Evolutionary conservation across 2,329 filamentous ascomycete species (phyloP).

Genomic region (Iodosphaeria phyllophila): DNA sequence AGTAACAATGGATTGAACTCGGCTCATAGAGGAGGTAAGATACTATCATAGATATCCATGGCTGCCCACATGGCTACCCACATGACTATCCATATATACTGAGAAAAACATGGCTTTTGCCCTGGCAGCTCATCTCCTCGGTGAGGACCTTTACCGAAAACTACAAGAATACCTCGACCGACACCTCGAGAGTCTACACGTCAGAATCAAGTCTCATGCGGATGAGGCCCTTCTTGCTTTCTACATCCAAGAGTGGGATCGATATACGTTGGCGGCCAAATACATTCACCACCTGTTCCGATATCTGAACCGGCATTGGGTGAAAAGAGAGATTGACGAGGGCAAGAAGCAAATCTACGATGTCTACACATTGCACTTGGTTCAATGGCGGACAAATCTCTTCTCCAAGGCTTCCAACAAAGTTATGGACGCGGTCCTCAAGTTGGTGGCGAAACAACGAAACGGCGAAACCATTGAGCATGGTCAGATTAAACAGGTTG

Average conservation of each 20-base stretch:
- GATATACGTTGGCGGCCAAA: conserved; percentile 88
- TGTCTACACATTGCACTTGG: conserved; percentile 90
- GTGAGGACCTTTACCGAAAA: conserved; percentile 89
- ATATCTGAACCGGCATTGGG: conserved; percentile 96
- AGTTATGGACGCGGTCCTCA: conserved; percentile 89
- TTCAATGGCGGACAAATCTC: conserved; percentile 86
- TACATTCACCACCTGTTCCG: conserved; percentile 95
- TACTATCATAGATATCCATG: background rate
- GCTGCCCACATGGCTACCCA: no score
- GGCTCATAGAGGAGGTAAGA: conserved; percentile 55
- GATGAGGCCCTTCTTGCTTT: conserved; percentile 82
- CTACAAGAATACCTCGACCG: conserved; percentile 67
- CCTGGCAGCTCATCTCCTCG: conserved; percentile 64
- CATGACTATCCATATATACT: background rate
- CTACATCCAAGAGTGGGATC: conserved; percentile 92
- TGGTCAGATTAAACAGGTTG: conserved; percentile 88
- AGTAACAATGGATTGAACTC: conserved; percentile 20
- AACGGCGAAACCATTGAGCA: conserved; percentile 97
- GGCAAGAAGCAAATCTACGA: conserved; percentile 97
- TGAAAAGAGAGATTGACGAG: conserved; percentile 96
- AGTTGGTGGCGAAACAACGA: conserved; percentile 89
- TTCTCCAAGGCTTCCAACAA: conserved; percentile 69
- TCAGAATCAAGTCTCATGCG: conserved; percentile 57
- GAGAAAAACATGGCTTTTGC: background rate
- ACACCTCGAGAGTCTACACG: conserved; percentile 56